These are phyloP conservation scores for Aphanomyces cochlioides DNA, from an alignment of 352 stramenopile genomes.

Conservation along the genomic window DNA sequence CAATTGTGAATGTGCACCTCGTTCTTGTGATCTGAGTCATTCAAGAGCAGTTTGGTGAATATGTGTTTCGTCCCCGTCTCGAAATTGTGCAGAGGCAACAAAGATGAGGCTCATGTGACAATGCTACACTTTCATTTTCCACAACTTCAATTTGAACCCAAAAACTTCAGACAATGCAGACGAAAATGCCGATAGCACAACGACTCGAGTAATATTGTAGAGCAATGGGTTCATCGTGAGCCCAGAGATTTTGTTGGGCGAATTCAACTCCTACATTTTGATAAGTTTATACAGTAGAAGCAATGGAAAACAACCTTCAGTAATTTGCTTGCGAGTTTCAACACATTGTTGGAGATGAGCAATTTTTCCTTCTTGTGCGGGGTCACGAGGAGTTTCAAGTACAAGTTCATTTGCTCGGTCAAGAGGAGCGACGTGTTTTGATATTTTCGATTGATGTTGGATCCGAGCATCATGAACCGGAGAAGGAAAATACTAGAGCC, in stretches of 20 bases:
- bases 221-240: slow-evolving; percentile 88
- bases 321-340: slow-evolving; percentile 88
- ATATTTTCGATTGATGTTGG: slow-evolving; percentile 89
- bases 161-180: slow-evolving; percentile 87
- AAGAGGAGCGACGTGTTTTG: slow-evolving; percentile 88
- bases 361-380: slow-evolving; percentile 87
- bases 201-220: slow-evolving; percentile 86
- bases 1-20: no score
- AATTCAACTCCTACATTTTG: slow-evolving; percentile 67
- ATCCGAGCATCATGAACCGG: slow-evolving; percentile 88
- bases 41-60: no score
- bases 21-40: no score
- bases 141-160: slow-evolving; percentile 89
- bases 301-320: slow-evolving; percentile 53
- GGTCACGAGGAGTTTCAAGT: slow-evolving; percentile 75
- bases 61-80: no score
- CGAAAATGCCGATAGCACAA: slow-evolving; percentile 86
- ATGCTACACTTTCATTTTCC: slow-evolving; percentile 73
- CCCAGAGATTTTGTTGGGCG: slow-evolving; percentile 87
- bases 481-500: slow-evolving; percentile 77
- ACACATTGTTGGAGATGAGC: slow-evolving; percentile 86
- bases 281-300: no score
- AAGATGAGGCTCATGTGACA: no score
- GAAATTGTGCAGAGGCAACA: no score
- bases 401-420: slow-evolving; percentile 89